phyloP scores from a whole-genome alignment of 2,329 filamentous ascomycete species.

The Colletotrichum echinochloae region DNA sequence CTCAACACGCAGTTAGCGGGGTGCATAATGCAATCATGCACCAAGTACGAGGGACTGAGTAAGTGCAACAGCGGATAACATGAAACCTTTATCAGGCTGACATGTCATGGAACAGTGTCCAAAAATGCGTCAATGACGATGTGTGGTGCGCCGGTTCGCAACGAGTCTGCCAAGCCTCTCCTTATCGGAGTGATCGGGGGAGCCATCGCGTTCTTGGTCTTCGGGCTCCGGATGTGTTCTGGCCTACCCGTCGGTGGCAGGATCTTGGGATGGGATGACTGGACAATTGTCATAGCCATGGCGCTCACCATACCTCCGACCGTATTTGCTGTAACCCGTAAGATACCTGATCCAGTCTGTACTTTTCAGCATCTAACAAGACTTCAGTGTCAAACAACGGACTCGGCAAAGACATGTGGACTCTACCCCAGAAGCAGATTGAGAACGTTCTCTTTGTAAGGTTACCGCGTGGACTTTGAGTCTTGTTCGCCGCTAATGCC shows the following conservation, averaged over 20 bases:
- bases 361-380: constrained; percentile 31
- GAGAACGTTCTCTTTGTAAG: constrained; percentile 47
- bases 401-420: constrained; percentile 55
- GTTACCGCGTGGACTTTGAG: neutral
- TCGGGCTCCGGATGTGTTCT: neutral
- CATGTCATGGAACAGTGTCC: constrained; percentile 29
- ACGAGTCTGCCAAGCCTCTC: constrained; percentile 44
- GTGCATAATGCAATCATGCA: neutral
- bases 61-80: neutral
- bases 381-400: constrained; percentile 45
- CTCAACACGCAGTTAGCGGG: neutral
- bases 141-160: constrained; percentile 45
- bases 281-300: neutral
- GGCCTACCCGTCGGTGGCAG: neutral
- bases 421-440: constrained; percentile 44
- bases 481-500: neutral
- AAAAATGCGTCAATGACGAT: constrained; percentile 34
- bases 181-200: constrained; percentile 46
- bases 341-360: neutral
- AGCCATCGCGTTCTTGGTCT: constrained; percentile 41
- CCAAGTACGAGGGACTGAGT: neutral
- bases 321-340: neutral
- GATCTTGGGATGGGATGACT: neutral
- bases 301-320: neutral
- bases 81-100: neutral